These are phyloP conservation scores for Termitomyces sp. DNA, from an alignment of 768 basidiomycete genomes.

Conservation along the genomic window DNA sequence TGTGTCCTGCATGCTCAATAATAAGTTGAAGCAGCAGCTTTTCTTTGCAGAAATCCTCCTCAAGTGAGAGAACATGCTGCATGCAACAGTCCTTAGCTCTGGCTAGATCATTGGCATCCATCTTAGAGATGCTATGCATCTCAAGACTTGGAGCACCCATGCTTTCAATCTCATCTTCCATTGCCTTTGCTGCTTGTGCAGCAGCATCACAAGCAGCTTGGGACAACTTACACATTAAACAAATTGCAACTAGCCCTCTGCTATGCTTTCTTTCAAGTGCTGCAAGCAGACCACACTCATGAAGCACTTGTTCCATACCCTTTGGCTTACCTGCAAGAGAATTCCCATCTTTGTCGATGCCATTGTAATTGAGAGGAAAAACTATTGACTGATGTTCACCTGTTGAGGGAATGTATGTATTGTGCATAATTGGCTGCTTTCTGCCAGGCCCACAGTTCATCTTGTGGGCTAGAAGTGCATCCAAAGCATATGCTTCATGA, in stretches of 20 bases:
- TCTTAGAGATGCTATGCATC: background rate
- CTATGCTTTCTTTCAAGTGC: background rate
- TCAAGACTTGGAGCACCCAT: background rate
- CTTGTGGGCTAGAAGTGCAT: background rate
- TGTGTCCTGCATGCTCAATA: background rate
- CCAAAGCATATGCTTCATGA: background rate
- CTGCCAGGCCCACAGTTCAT: background rate
- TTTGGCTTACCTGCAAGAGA: background rate
- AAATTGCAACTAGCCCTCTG: background rate
- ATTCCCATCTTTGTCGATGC: background rate
- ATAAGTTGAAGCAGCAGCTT: background rate
- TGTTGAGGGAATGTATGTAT: background rate
- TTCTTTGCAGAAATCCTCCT: background rate
- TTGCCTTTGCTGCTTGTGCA: background rate
- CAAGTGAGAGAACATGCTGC: background rate
- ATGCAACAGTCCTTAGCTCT: background rate
- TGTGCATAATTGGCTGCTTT: background rate
- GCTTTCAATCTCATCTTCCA: background rate
- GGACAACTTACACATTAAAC: background rate
- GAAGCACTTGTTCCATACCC: background rate
- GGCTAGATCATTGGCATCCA: background rate
- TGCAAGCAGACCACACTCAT: background rate
- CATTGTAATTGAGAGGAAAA: background rate
- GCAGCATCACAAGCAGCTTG: background rate
- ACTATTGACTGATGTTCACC: background rate